These are phyloP conservation scores for Aschersonia sp. DNA, from an alignment of 2,329 filamentous ascomycete species.

Conservation along the genomic window DNA sequence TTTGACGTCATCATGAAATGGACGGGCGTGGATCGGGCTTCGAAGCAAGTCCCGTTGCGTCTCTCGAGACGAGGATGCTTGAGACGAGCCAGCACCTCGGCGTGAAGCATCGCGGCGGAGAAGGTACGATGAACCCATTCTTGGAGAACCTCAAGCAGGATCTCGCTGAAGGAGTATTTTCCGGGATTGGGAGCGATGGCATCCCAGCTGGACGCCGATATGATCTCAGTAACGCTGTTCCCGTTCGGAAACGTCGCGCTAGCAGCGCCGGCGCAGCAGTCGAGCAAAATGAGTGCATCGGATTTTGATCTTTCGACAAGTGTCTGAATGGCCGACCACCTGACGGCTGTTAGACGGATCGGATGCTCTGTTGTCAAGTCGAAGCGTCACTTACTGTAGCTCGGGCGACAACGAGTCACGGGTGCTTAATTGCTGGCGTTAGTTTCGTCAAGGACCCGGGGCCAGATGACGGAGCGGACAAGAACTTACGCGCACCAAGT, in stretches of 20 bases:
- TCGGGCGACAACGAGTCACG: slow-evolving; percentile 36
- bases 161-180: slow-evolving; percentile 43
- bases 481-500: slow-evolving; percentile 42
- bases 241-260: slow-evolving; percentile 44
- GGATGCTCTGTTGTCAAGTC: background rate
- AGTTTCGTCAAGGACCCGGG: background rate
- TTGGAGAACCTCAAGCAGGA: slow-evolving; percentile 41
- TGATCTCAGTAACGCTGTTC: slow-evolving; percentile 44
- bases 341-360: slow-evolving; percentile 7
- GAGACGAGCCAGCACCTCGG: slow-evolving; percentile 42
- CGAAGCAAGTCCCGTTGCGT: slow-evolving; percentile 41
- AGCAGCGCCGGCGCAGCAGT: slow-evolving; percentile 45
- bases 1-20: slow-evolving; percentile 51
- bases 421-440: slow-evolving; percentile 18
- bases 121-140: slow-evolving; percentile 40
- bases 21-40: slow-evolving; percentile 42
- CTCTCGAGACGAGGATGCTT: slow-evolving; percentile 44
- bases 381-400: slow-evolving; percentile 30
- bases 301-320: slow-evolving; percentile 41
- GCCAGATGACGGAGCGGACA: background rate
- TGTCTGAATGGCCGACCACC: slow-evolving; percentile 47
- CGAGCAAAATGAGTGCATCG: slow-evolving; percentile 41
- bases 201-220: slow-evolving; percentile 47
- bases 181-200: slow-evolving; percentile 45
- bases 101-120: slow-evolving; percentile 46